Evolutionary conservation across 1,139 yeast species (phyloP), one percentile per base, ranked within the genome.

Genomic region (Taiozyma sp.): DNA sequence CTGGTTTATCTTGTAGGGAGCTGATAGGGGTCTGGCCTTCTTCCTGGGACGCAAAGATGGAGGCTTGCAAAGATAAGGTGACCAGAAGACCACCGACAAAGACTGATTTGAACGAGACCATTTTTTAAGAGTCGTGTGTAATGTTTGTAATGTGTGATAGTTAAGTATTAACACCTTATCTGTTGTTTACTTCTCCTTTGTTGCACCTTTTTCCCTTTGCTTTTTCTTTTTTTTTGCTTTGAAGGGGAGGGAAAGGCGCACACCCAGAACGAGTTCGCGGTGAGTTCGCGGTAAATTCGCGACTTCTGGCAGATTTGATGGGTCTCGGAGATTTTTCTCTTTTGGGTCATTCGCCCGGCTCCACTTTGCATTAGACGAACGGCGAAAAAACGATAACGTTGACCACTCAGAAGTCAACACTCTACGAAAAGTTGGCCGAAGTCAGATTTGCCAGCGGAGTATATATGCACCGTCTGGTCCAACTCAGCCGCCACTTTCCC

Each of bases 1-100:
- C 83, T 8, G 96, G 95, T 60, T 78, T 80, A 50, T 77, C 78
- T 50, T 75, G 77, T 8, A 64, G 66, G 34, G 66, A 28, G 34
- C 48, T 46, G 40, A 55, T 38, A 9, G 56, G 56, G 41, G 49
- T 42, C 51, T 58, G 63, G 16, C 51, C 56, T 41, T 56, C 54
- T 32, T 48, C 28, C 4, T 46, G 45, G 4, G 45, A 46, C 19
- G 56, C 55, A 40, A 59, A 57, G 4, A 60, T 22, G 2, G 64
- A 57, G 16, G 52, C 51, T 2, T 58, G 52, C 10, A 56, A 29
- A 22, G 44, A 56, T 4, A 51, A 23, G 14, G 53, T 45, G 16
- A 50, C 41, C 29, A 51, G 36, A 22, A 54, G 46, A 4, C 53
- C 43, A 32, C 48, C 32, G 16, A 48, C n/a, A n/a, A 54, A 28